Percentiles rank a stretch among this genome's conserved stretches.
phyloP scores from a whole-genome alignment of 176 grass and related monocot genomes.

The Oryza rufipogon region DNA sequence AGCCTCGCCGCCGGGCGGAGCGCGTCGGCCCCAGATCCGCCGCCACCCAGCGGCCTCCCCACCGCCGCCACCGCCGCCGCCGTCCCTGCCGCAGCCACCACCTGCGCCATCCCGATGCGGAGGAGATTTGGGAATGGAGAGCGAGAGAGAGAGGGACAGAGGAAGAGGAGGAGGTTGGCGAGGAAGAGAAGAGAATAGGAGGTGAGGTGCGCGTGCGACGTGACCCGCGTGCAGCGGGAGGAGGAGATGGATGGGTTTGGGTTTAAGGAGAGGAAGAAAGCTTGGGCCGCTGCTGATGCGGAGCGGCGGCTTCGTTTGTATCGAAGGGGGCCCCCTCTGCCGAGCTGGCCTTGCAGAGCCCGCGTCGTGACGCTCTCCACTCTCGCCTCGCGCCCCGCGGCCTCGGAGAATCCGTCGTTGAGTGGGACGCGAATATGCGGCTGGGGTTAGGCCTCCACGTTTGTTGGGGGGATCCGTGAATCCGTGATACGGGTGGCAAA shows the following conservation, averaged over 20 bases:
- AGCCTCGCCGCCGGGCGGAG: slow-evolving; percentile 33
- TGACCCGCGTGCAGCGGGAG: neutral
- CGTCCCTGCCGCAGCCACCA: slow-evolving; percentile 51
- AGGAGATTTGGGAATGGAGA: slow-evolving; percentile 1
- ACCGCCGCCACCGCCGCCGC: slow-evolving; percentile 16
- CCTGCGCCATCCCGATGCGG: slow-evolving; percentile 62
- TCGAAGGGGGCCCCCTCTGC: slow-evolving; percentile 22
- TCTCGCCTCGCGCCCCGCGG: neutral
- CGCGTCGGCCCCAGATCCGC: slow-evolving; percentile 31
- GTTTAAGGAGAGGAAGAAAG: slow-evolving; percentile 23
- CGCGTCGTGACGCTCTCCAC: neutral
- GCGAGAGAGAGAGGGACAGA: neutral
- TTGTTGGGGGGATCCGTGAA: neutral
- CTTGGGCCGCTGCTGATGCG: neutral
- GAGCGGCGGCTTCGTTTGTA: slow-evolving; percentile 43
- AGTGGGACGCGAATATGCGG: neutral
- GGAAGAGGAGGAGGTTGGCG: too few species aligned
- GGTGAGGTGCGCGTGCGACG: slow-evolving; percentile 1
- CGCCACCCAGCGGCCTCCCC: slow-evolving; percentile 30
- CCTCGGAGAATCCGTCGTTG: slow-evolving; percentile 42
- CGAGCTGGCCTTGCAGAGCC: slow-evolving; percentile 28
- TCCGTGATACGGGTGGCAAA: neutral
- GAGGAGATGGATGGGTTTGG: slow-evolving; percentile 36
- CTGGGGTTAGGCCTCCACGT: neutral
- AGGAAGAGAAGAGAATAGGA: too few species aligned